phyloP scores from a whole-genome alignment of 768 basidiomycete species.

The Paxillus ammoniavirescens region DNA sequence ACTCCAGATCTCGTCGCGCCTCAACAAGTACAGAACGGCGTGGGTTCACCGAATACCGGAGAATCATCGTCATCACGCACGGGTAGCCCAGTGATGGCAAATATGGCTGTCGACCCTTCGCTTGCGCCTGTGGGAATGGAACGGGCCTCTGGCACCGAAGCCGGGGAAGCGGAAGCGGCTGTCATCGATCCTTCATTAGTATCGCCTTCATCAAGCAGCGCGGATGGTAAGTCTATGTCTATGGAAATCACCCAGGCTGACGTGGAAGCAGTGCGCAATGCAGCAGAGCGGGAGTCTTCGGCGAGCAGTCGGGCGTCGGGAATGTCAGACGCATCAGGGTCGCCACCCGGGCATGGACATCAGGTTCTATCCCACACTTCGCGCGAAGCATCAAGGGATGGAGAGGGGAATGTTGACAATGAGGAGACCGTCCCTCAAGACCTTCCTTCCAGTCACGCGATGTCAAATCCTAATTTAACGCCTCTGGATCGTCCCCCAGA shows the following conservation, averaged over 20 bases:
- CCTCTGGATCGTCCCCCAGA: constrained; percentile 37
- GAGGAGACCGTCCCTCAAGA: constrained; percentile 15
- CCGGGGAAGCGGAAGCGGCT: constrained; percentile 14
- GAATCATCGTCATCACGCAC: constrained; percentile 28
- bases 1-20: constrained; percentile 16
- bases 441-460: constrained; percentile 15
- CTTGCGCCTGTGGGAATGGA: constrained; percentile 16
- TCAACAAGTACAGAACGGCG: constrained; percentile 23
- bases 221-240: constrained; percentile 17
- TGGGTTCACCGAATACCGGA: constrained; percentile 22
- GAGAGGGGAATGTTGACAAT: constrained; percentile 9
- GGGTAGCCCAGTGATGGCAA: constrained; percentile 20
- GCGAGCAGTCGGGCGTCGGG: constrained; percentile 6
- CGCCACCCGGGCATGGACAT: constrained; percentile 7
- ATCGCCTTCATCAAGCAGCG: constrained; percentile 14
- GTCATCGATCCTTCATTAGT: constrained; percentile 42
- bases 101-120: constrained; percentile 24
- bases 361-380: constrained; percentile 5
- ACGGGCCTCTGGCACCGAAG: constrained; percentile 4
- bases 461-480: constrained; percentile 12
- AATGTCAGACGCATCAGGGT: constrained; percentile 1
- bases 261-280: constrained; percentile 35
- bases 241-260: constrained; percentile 27
- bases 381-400: constrained; percentile 8
- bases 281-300: constrained; percentile 30